A percentile compares a stretch with the other conserved stretches of the same genome.
Conservation (phyloP, 306 rosid genomes). For the Fagus sylvatica region DNA sequence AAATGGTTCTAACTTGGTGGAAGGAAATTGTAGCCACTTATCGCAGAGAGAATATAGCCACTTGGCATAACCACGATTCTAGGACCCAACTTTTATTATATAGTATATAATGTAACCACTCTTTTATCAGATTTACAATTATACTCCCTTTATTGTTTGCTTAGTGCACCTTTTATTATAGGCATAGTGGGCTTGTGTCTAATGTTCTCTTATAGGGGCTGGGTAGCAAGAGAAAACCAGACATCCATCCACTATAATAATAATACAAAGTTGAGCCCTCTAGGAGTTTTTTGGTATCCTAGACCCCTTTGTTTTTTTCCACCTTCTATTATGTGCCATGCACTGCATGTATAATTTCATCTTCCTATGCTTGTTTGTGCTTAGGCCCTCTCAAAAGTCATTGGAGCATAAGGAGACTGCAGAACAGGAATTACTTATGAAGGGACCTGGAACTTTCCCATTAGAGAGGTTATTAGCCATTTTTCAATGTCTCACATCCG, state of each 20-base stretch:
- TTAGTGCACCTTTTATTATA: neutral
- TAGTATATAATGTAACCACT: neutral
- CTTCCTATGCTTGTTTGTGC: constrained; percentile 25
- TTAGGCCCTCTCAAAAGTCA: constrained; percentile 63
- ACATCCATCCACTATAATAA: neutral
- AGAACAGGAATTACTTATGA: constrained; percentile 78
- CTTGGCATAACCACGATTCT: no score
- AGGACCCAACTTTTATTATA: no score
- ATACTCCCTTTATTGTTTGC: neutral
- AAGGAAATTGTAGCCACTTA: no score
- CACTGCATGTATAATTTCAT: constrained; percentile 1
- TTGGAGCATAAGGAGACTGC: constrained; percentile 69
- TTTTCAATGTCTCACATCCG: constrained; percentile 82
- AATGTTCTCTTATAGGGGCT: neutral
- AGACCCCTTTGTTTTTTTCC: neutral
- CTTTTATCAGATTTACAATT: neutral
- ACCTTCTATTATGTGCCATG: neutral
- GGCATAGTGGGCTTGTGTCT: neutral
- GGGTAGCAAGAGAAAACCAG: neutral
- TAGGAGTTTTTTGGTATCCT: neutral
- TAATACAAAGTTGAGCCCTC: neutral
- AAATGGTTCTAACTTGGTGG: no score
- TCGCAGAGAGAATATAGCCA: no score
- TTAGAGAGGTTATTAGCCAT: constrained; percentile 91
- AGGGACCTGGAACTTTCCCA: constrained; percentile 97